Conservation (phyloP, 164 flowering plant species). For the Macadamia tetraphylla region DNA sequence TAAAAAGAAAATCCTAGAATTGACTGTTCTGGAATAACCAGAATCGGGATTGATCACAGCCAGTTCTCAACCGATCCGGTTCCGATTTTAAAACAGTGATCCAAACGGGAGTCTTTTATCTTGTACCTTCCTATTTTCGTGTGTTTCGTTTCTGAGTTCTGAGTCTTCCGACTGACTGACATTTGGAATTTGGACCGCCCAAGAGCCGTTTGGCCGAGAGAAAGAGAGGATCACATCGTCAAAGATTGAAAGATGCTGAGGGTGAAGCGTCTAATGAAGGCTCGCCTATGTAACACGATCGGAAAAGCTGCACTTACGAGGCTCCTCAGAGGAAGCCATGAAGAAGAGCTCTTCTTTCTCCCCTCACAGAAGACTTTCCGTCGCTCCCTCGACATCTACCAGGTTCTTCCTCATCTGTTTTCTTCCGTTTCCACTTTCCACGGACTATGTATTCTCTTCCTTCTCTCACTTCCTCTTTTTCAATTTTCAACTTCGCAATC, state of each 20-base stretch:
- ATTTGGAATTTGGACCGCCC: no score
- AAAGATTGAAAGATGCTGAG: conserved; percentile 18
- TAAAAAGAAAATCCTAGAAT: no score
- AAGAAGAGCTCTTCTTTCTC: conserved; percentile 7
- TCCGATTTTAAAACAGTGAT: no score
- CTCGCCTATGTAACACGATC: not conserved
- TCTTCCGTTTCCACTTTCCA: not conserved
- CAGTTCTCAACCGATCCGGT: no score
- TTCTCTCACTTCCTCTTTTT: not conserved
- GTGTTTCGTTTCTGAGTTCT: no score
- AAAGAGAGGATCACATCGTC: not conserved
- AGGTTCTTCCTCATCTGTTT: conserved; percentile 26
- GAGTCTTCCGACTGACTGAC: no score
- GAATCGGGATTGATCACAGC: no score
- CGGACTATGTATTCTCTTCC: not conserved
- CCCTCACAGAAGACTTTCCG: conserved; percentile 32
- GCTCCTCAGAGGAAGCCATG: conserved; percentile 3
- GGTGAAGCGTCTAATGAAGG: conserved; percentile 21
- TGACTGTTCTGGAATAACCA: no score
- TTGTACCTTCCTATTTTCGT: no score
- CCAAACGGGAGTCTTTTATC: no score
- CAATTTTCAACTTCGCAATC: no score
- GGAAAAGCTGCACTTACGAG: conserved; percentile 11
- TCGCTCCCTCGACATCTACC: conserved; percentile 79
- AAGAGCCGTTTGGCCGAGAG: no score